phyloP scores from a whole-genome alignment of 805 yeast species.

The Ogataea corticis region DNA sequence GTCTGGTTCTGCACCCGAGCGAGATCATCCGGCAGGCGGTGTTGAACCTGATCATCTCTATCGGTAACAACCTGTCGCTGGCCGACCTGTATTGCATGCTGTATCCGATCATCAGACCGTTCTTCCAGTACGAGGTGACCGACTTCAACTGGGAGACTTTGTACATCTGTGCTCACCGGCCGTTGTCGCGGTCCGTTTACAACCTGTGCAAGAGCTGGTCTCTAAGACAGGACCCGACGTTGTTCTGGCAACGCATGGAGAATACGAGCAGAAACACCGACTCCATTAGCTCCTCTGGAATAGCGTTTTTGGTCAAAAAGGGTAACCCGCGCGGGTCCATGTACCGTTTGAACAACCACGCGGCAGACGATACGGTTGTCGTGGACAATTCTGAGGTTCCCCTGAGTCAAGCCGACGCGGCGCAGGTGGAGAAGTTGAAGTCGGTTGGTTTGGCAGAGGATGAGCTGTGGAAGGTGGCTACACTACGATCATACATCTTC shows the following conservation, averaged over 20 bases:
- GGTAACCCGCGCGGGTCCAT: conserved; percentile 15
- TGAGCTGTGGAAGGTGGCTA: conserved; percentile 82
- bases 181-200: conserved; percentile 65
- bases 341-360: conserved; percentile 20
- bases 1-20: conserved; percentile 80
- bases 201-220: conserved; percentile 73
- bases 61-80: conserved; percentile 59
- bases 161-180: conserved; percentile 65
- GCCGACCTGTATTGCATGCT: conserved; percentile 85
- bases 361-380: conserved; percentile 34
- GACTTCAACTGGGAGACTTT: conserved; percentile 66
- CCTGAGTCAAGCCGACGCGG: conserved; percentile 63
- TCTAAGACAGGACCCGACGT: conserved; percentile 56
- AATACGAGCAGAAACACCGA: conserved; percentile 33
- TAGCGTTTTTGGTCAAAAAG: conserved; percentile 34
- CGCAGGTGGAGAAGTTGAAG: conserved; percentile 71
- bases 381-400: conserved; percentile 48
- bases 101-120: conserved; percentile 77
- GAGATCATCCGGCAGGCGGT: conserved; percentile 78
- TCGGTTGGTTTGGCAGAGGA: conserved; percentile 70
- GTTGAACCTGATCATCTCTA: conserved; percentile 57
- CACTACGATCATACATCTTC: conserved; percentile 64
- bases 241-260: conserved; percentile 74
- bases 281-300: conserved; percentile 46
- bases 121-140: conserved; percentile 72